These are phyloP conservation scores for Nadsonia starkeyi-henricii DNA, from an alignment of 1,139 yeast species.

Conservation along the genomic window DNA sequence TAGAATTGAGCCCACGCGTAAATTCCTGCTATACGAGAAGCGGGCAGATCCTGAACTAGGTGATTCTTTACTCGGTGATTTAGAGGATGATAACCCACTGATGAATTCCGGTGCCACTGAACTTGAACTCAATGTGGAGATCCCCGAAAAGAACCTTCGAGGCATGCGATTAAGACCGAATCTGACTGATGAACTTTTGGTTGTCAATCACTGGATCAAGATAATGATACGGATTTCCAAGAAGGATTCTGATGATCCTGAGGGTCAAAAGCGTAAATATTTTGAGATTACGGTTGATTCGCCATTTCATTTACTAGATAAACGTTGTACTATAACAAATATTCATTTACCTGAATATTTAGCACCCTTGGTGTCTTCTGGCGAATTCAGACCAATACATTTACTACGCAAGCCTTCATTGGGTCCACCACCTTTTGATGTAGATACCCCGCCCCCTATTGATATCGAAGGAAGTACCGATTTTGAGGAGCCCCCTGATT, in stretches of 20 bases:
- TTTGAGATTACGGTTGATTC: constrained; percentile 87
- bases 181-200: constrained; percentile 62
- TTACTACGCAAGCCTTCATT: constrained; percentile 29
- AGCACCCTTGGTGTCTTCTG: constrained; percentile 7
- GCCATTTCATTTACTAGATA: constrained; percentile 64
- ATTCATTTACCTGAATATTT: constrained; percentile 27
- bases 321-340: constrained; percentile 25
- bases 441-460: constrained; percentile 26
- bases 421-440: constrained; percentile 34
- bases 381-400: constrained; percentile 24
- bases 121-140: constrained; percentile 67
- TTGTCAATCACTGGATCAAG: constrained; percentile 89
- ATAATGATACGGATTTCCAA: constrained; percentile 66
- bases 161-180: constrained; percentile 56
- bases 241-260: constrained; percentile 37
- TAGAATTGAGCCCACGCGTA: constrained; percentile 77
- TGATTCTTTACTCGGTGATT: constrained; percentile 27
- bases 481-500: not conserved
- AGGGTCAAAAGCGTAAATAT: constrained; percentile 56
- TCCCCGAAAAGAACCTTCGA: constrained; percentile 46
- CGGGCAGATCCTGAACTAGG: constrained; percentile 41
- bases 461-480: not conserved
- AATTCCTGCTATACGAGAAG: constrained; percentile 67
- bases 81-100: constrained; percentile 23
- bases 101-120: constrained; percentile 39